Base-by-base conservation (phyloP, 345 rosid species). In the Arabis hirsuta region DNA sequence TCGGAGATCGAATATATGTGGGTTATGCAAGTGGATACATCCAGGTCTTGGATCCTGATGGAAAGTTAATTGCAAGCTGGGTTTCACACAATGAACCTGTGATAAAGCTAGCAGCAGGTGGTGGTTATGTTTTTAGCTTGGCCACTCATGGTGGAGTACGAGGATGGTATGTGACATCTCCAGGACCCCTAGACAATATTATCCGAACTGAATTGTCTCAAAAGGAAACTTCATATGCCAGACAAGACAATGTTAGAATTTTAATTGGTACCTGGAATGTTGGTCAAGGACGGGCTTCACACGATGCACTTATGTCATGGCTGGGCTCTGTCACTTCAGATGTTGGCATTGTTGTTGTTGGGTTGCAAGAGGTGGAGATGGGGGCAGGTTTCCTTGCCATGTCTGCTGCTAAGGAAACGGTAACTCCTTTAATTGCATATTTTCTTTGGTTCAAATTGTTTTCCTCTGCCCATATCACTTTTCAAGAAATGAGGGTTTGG, bases 321-420 rank as follows among this genome's bases (percentile, higher is more conserved):
- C 71, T 95, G 41, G 93, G 97, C 46, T 91, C 97, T 75, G 81
- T 81, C 51, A 77, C 84, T 32, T 79, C 96, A 47, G 96, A 91
- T 76, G 99, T 90, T 65, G 99, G 98, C 59, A 88, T 95, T 50
- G 81, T 95, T 10, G 97, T 82, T 62, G 87, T 90, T 76, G 99
- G 99, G 31, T 78, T 91, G 77, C 99, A 95, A 81, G 99, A 95
- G 68, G 96, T 95, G 8, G 99, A 95, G 56, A 95, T 95, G 99
- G 97, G 99, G 1, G 97, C 99, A 19, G 96, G 97, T 59, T 95
- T 95, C 81, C 96, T 95, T 52, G 99, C 99, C 19, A 91, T 95
- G 97, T 91, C 99, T 31, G 99, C 99, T 3, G 99, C 99, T 31
- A 95, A 95, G 80, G 99, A 95, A 86, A 84, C 97, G 62, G 99